Base-by-base conservation (phyloP, 1,284 basidiomycete species). In the Ceratobasidium sp. region DNA sequence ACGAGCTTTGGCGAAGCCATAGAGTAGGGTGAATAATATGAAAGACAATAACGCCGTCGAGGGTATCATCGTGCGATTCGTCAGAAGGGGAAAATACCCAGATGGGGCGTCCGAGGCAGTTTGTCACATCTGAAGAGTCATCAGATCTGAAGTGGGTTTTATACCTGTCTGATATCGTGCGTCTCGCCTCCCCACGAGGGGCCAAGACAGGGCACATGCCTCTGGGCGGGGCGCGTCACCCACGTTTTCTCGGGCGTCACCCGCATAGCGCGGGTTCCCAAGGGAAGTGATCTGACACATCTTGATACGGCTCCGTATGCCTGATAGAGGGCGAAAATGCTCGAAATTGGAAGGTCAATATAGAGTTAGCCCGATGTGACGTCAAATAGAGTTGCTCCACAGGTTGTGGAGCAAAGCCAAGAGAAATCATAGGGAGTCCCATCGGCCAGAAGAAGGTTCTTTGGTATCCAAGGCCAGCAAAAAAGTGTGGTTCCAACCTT, bases 41-140 rank as follows among this genome's bases (percentile, higher is more conserved):
- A 27, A 5, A 31, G 20, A 47, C 22, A 47, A 6, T 20, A 47
- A 20, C 7, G 45, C 22, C 10, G n/a, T 20, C 45, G 45, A 47
- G 45, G 45, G 45, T 47, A 47, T 12, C 45, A 47, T 47, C 45
- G n/a, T 47, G n/a, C 7, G 22, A 20, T 12, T 47, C 45, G 45
- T 47, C 22, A 47, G 8, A 20, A 20, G 45, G 57, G 40, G 49
- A 60, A 31, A 34, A 42, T 60, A 42, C 45, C 57, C 13, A 60
- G 40, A 32, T 43, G 31, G 40, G 35, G 25, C 43, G 42, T 8
- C 45, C 55, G 38, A 35, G 42, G 17, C 38, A 8, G 17, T 40
- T 17, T 17, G 38, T 8, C 38, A 40, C 17, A 17, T 17, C 8
- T 8, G 38, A 17, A 17, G 17, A 17, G 17, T 8, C 38, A 40